Conservation (phyloP, 345 rosid species). For the Aurinia saxatilis region DNA sequence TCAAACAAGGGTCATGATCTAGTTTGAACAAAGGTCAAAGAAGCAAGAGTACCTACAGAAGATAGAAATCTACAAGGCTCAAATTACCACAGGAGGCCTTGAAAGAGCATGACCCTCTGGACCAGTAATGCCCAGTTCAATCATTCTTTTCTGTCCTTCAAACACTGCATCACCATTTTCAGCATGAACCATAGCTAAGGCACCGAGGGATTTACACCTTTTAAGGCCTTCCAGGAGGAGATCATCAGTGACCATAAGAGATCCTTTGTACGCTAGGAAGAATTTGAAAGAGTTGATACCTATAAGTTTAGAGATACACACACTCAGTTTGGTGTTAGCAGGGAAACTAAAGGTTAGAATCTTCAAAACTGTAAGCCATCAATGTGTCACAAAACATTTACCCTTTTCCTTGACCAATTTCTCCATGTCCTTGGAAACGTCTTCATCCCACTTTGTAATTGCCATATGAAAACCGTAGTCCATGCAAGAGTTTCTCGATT, state of each 20-base stretch:
- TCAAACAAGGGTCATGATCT: slow-evolving; percentile 7
- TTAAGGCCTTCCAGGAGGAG: slow-evolving; percentile 76
- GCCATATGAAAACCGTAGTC: slow-evolving; percentile 99
- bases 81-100: slow-evolving; percentile 77
- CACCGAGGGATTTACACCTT: slow-evolving; percentile 91
- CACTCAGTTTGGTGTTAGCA: background rate
- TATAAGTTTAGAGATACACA: slow-evolving; percentile 20
- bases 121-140: slow-evolving; percentile 89
- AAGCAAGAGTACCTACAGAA: background rate
- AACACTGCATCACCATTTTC: slow-evolving; percentile 98
- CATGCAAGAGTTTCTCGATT: slow-evolving; percentile 73
- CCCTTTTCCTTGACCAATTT: slow-evolving; percentile 85
- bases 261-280: slow-evolving; percentile 91
- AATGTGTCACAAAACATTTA: slow-evolving; percentile 4
- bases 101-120: slow-evolving; percentile 98
- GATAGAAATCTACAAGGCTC: background rate
- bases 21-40: background rate
- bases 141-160: slow-evolving; percentile 90
- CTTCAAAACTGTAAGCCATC: background rate
- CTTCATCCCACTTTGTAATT: slow-evolving; percentile 85
- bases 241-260: slow-evolving; percentile 76
- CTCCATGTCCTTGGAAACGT: slow-evolving; percentile 79
- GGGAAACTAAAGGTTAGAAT: background rate
- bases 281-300: slow-evolving; percentile 98
- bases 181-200: slow-evolving; percentile 98